Percentiles rank a stretch among this genome's conserved stretches.
Conservation (phyloP, 2,329 filamentous ascomycete species). For the Alternaria novae-zelandiae region DNA sequence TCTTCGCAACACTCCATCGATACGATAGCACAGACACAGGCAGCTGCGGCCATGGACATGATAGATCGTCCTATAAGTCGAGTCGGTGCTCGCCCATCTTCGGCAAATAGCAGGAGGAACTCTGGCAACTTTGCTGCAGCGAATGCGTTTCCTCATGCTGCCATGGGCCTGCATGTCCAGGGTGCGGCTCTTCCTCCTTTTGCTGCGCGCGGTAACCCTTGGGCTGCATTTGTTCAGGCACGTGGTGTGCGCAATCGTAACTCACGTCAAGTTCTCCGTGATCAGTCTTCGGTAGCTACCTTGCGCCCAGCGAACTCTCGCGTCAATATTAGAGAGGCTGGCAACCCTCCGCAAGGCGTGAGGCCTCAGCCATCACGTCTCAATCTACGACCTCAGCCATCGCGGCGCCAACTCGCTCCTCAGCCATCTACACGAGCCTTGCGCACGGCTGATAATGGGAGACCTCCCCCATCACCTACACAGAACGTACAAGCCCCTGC, state of each 20-base stretch:
- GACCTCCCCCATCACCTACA: conserved; percentile 37
- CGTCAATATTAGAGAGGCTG: conserved; percentile 42
- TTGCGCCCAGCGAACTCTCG: conserved; percentile 43
- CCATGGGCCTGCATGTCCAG: conserved; percentile 44
- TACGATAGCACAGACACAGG: conserved; percentile 36
- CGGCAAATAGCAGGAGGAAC: conserved; percentile 42
- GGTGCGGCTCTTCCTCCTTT: conserved; percentile 39
- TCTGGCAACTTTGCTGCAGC: conserved; percentile 42
- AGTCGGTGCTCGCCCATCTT: conserved; percentile 45
- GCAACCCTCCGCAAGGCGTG: conserved; percentile 32
- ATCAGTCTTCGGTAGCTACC: conserved; percentile 49
- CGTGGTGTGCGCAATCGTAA: conserved; percentile 33
- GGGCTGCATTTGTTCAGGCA: conserved; percentile 44
- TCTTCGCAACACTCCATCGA: conserved; percentile 36
- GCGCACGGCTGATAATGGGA: conserved; percentile 41
- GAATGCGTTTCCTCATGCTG: conserved; percentile 37
- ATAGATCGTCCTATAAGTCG: conserved; percentile 48
- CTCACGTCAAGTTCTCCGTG: conserved; percentile 45
- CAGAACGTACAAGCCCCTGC: conserved; percentile 20
- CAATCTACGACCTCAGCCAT: conserved; percentile 45
- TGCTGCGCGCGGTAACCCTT: conserved; percentile 44
- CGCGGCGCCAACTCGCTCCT: conserved; percentile 42
- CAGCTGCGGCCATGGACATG: conserved; percentile 38
- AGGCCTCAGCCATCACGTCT: conserved; percentile 46
- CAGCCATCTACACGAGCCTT: conserved; percentile 47